Conservation (phyloP, 78 protist genomes). For the Dictyostelium intermedium region DNA sequence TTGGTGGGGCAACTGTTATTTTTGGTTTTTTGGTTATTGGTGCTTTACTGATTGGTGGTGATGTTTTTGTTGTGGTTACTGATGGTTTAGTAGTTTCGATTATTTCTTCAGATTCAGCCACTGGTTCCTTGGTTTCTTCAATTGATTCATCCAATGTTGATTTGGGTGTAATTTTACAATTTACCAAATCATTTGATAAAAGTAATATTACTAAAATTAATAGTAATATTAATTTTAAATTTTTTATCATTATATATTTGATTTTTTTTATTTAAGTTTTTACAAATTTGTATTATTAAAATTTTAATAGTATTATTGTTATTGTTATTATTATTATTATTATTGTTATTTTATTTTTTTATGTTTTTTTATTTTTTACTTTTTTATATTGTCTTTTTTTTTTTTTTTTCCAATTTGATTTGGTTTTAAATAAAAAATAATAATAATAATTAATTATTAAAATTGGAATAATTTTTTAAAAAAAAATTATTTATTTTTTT, state of each 20-base stretch:
- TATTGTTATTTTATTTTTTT: too few relatives aligned
- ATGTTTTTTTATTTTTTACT: too few relatives aligned
- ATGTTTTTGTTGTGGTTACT: background rate
- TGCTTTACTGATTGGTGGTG: background rate
- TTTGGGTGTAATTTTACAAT: slow-evolving; percentile 8
- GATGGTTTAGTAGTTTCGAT: background rate
- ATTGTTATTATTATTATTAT: too few relatives aligned
- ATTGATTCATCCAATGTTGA: background rate
- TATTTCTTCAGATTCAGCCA: background rate
- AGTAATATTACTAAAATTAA: background rate
- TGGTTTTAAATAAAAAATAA: too few relatives aligned
- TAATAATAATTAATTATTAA: too few relatives aligned
- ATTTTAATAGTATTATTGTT: background rate
- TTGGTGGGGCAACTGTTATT: background rate
- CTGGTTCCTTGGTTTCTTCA: background rate
- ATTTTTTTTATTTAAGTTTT: background rate
- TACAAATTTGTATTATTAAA: background rate
- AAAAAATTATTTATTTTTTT: too few relatives aligned
- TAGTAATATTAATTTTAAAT: background rate
- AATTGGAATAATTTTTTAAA: background rate
- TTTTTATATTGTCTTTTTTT: background rate
- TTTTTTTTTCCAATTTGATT: too few relatives aligned
- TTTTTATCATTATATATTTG: background rate
- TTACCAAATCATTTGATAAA: background rate
- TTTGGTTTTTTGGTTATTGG: background rate